A percentile compares a stretch with the other conserved stretches of the same genome.
Evolutionary conservation across 2,329 filamentous ascomycete species (phyloP).

Genomic region (Sclerotiophoma versabilis): DNA sequence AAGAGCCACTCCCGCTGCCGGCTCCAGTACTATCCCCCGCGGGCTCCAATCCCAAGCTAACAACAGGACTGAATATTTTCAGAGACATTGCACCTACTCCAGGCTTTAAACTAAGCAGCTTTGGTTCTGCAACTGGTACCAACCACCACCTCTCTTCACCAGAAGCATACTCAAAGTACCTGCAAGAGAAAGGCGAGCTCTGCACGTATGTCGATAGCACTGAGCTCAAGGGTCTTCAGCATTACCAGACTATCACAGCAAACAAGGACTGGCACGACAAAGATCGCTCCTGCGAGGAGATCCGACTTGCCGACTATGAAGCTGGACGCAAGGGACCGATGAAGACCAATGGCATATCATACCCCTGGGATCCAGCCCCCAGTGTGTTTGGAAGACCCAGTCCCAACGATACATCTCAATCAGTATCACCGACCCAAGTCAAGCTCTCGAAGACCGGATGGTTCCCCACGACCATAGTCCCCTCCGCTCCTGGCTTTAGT

Average conservation of each 20-base stretch:
- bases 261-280: background rate
- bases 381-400: background rate
- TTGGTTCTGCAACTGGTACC: background rate
- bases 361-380: background rate
- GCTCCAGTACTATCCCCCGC: background rate
- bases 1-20: background rate
- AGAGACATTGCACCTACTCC: background rate
- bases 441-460: background rate
- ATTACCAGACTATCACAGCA: conserved; percentile 23
- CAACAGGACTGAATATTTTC: background rate
- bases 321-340: conserved; percentile 9
- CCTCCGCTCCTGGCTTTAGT: background rate
- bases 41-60: background rate
- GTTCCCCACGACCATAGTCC: background rate
- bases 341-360: background rate
- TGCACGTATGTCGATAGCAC: conserved; percentile 6
- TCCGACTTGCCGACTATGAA: conserved; percentile 19
- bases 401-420: background rate
- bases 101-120: background rate
- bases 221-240: conserved; percentile 1
- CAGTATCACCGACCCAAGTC: background rate
- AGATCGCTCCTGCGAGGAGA: conserved; percentile 28
- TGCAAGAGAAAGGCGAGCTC: conserved; percentile 12
- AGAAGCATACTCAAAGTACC: conserved; percentile 1
- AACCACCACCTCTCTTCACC: background rate